Base-by-base conservation (phyloP, 768 basidiomycete genomes). In the Pleurotus eryngii region DNA sequence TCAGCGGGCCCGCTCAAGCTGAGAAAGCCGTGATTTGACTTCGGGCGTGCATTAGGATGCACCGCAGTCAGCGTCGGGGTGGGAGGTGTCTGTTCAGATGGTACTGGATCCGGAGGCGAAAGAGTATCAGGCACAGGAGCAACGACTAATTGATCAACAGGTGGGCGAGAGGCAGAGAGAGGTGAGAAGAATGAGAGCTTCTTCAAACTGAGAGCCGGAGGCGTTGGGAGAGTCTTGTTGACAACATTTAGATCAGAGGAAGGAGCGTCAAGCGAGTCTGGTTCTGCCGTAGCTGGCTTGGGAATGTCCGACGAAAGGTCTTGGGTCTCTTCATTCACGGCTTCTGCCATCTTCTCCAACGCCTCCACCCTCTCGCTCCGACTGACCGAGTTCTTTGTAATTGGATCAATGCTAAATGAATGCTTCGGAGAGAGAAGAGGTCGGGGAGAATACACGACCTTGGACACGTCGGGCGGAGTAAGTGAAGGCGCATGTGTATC, bases 261-360 rank as follows among this genome's bases (percentile, higher is more conserved):
- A 7, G 51, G 27, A 7, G 9, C 20, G 17, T 24, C 39, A 11
- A 8, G 35, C 17, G 49, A 37, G 20, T 24, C 27, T 35, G 17
- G 24, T 30, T 50, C 38, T 5, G 18, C 35, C 9, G 38, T 11
- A 4, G 43, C 26, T 40, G 49, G 64, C 60, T 68, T 68, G 5
- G 74, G 73, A n/a, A 77, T 60, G 57, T 78, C 76, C 3, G 64
- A 62, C 20, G 77, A 76, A 15, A 78, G 60, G 60, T 78, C 74
- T 17, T 58, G 61, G 15, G 64, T 72, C 55, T 67, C 64, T 55
- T 64, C 65, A 15, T 65, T 78, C 0, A 81, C 84, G 56, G 80
- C 80, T 30, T 82, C 86, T 0, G 87, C 90, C 76, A 93, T 84
- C 67, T 80, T 77, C 71, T 92, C 91, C 53, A 92, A 74, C 59